Evolutionary conservation across 768 basidiomycete species (phyloP).

Genomic region (Boletus rufocinnamomeus): DNA sequence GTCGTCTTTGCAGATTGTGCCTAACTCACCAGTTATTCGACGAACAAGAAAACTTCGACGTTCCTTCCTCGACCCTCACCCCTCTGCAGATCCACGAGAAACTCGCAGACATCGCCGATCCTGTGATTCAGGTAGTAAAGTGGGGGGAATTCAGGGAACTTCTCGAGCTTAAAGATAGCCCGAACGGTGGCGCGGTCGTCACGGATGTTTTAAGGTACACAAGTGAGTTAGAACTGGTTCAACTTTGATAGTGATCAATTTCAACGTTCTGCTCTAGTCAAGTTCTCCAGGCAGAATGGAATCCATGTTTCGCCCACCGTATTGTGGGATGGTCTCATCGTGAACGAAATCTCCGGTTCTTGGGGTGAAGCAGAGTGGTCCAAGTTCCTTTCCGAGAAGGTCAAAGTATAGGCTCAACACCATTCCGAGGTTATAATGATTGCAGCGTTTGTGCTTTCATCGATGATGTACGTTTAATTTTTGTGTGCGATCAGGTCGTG

Average conservation of each 20-base stretch:
- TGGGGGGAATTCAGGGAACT: slow-evolving; percentile 60
- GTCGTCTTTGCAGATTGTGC: no score
- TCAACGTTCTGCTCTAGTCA: slow-evolving; percentile 54
- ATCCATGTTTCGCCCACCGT: slow-evolving; percentile 89
- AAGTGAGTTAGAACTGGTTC: slow-evolving; percentile 48
- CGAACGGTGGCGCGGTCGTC: slow-evolving; percentile 81
- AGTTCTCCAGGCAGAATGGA: slow-evolving; percentile 86
- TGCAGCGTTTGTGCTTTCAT: background rate
- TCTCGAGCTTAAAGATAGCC: slow-evolving; percentile 57
- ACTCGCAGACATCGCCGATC: slow-evolving; percentile 59
- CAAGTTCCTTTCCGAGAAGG: slow-evolving; percentile 66
- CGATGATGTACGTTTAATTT: background rate
- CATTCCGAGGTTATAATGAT: background rate
- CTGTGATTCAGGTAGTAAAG: slow-evolving; percentile 51
- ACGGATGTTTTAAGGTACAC: slow-evolving; percentile 88
- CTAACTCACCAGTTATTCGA: no score
- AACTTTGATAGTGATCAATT: background rate
- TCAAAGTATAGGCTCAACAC: slow-evolving; percentile 38
- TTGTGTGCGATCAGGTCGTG: no score
- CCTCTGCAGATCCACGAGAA: slow-evolving; percentile 74
- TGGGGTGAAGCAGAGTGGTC: slow-evolving; percentile 85
- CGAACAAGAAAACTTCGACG: slow-evolving; percentile 81
- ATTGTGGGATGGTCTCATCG: slow-evolving; percentile 75
- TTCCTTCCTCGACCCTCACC: slow-evolving; percentile 64
- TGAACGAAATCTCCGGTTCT: slow-evolving; percentile 71